Conservation (phyloP, 371 early-diverging fungal genomes). For the Rhizopus stolonifer region DNA sequence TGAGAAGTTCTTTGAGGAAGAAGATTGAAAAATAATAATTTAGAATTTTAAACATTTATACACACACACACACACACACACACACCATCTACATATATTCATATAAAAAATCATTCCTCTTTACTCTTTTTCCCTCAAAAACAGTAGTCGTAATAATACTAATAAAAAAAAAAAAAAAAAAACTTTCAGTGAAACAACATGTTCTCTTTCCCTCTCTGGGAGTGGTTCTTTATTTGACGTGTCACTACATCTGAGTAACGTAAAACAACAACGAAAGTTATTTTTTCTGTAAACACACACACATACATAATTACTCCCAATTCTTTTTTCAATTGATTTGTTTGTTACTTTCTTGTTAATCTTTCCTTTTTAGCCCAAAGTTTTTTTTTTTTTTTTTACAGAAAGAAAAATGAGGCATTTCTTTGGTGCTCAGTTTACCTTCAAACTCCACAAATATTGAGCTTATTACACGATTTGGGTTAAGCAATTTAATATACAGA, state of each 20-base stretch:
- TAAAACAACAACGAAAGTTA: neutral
- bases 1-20: constrained; percentile 53
- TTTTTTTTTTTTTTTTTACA: too few species aligned
- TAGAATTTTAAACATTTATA: too few species aligned
- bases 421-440: too few species aligned
- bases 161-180: neutral
- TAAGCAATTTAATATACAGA: too few species aligned
- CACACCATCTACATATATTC: neutral
- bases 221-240: neutral
- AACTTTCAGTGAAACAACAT: neutral
- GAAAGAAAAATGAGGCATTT: too few species aligned
- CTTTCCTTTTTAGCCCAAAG: too few species aligned
- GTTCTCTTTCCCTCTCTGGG: neutral
- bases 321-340: too few species aligned
- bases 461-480: too few species aligned
- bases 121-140: neutral
- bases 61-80: neutral
- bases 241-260: neutral
- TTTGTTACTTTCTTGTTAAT: too few species aligned
- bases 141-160: neutral
- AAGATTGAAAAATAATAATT: constrained; percentile 9
- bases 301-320: too few species aligned
- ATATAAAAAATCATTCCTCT: neutral
- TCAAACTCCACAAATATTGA: too few species aligned
- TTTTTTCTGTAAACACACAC: too few species aligned